Evolutionary conservation across 2,329 filamentous ascomycete species (phyloP).

Genomic region (Pseudogymnoascus destructans): DNA sequence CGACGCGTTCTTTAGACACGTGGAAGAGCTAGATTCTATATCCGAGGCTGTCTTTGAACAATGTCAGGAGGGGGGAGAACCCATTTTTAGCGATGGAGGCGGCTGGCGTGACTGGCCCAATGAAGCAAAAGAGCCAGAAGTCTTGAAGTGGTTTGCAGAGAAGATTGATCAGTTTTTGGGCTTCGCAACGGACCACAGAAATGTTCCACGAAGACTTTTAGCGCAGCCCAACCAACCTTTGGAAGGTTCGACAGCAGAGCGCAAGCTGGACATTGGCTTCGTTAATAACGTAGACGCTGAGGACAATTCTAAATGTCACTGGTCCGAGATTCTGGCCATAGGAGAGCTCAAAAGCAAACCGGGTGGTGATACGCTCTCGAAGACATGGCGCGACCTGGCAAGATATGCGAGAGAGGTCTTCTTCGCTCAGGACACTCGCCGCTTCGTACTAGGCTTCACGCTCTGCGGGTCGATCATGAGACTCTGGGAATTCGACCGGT

Average conservation of each 20-base stretch:
- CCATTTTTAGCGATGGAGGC: slow-evolving; percentile 23
- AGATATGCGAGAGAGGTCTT: slow-evolving; percentile 34
- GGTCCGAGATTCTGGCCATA: slow-evolving; percentile 32
- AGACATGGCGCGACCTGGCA: slow-evolving; percentile 30
- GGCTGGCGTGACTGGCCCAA: neutral
- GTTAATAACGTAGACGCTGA: slow-evolving; percentile 21
- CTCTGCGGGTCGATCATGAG: slow-evolving; percentile 34
- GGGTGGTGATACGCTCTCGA: slow-evolving; percentile 28
- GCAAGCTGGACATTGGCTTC: slow-evolving; percentile 29
- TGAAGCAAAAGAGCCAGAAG: neutral
- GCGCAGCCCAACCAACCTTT: neutral
- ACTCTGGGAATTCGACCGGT: slow-evolving; percentile 34
- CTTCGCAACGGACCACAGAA: neutral
- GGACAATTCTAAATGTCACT: slow-evolving; percentile 25
- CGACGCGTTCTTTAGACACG: slow-evolving; percentile 25
- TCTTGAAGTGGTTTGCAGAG: neutral
- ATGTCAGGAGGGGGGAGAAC: slow-evolving; percentile 24
- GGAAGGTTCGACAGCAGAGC: slow-evolving; percentile 23
- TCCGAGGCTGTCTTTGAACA: slow-evolving; percentile 28
- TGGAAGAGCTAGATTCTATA: slow-evolving; percentile 24
- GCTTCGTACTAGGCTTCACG: slow-evolving; percentile 37
- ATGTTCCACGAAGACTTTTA: neutral
- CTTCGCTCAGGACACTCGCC: slow-evolving; percentile 29
- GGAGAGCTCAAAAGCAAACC: slow-evolving; percentile 36
- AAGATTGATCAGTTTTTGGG: neutral